These are phyloP conservation scores for Urtica urens DNA, from an alignment of 306 rosid species.

Conservation along the genomic window DNA sequence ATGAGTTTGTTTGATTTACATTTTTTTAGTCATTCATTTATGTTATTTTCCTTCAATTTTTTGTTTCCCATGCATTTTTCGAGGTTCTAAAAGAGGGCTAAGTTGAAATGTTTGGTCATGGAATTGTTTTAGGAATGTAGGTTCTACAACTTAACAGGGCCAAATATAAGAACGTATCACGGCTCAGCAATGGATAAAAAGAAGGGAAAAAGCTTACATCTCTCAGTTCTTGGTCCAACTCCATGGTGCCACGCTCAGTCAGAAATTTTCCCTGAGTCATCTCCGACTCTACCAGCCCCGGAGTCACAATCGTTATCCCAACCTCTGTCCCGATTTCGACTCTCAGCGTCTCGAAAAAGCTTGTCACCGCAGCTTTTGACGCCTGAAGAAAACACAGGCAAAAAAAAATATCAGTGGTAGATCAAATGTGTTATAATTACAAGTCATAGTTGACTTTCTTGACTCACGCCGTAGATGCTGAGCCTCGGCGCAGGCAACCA, in stretches of 20 bases:
- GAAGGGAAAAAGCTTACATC: slow-evolving; percentile 1
- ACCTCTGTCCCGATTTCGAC: slow-evolving; percentile 45
- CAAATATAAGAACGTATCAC: no score
- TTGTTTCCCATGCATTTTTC: no score
- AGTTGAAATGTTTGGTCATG: neutral
- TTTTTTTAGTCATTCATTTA: no score
- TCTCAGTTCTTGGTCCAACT: neutral
- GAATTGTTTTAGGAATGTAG: neutral
- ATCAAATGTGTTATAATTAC: neutral
- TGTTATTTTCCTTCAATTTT: no score
- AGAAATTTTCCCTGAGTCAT: slow-evolving; percentile 48
- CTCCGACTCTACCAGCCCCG: slow-evolving; percentile 49
- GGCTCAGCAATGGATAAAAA: neutral
- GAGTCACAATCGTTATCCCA: slow-evolving; percentile 53
- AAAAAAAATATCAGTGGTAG: neutral
- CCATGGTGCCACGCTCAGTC: neutral
- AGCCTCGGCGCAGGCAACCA: slow-evolving; percentile 26
- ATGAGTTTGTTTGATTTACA: no score
- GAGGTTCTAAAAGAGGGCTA: no score
- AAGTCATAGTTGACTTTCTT: neutral
- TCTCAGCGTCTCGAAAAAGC: slow-evolving; percentile 49
- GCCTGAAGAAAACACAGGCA: slow-evolving; percentile 25
- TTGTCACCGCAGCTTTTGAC: slow-evolving; percentile 51
- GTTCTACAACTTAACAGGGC: no score
- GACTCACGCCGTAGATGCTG: slow-evolving; percentile 43